These are phyloP conservation scores for Penicillium olsonii DNA, from an alignment of 2,329 filamentous ascomycete species.

Conservation along the genomic window DNA sequence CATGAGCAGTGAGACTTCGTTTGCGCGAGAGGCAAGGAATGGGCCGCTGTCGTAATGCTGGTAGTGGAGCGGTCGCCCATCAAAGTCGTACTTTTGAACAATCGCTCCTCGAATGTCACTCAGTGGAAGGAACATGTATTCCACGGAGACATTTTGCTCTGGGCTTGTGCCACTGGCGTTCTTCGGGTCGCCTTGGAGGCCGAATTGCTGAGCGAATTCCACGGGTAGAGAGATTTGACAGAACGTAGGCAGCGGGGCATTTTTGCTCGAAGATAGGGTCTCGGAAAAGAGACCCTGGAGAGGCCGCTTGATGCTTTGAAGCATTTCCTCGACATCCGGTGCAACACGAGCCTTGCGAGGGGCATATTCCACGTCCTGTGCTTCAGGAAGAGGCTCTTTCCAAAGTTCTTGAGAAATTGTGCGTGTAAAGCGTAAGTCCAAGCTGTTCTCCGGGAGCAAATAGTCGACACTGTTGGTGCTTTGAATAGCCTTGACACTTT, in stretches of 20 bases:
- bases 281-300: constrained; percentile 11
- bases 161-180: not conserved
- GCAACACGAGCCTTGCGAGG: constrained; percentile 5
- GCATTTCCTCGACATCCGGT: constrained; percentile 9
- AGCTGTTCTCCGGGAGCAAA: constrained; percentile 39
- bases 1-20: constrained; percentile 36
- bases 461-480: constrained; percentile 38
- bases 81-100: constrained; percentile 35
- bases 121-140: constrained; percentile 40
- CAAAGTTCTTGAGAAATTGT: constrained; percentile 34
- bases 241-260: constrained; percentile 32
- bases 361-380: constrained; percentile 32
- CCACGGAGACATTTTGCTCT: constrained; percentile 22
- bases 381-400: constrained; percentile 1
- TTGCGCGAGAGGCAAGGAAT: constrained; percentile 29
- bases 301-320: constrained; percentile 24
- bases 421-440: constrained; percentile 43
- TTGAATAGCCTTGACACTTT: constrained; percentile 32
- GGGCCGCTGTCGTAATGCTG: constrained; percentile 35
- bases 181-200: not conserved
- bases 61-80: constrained; percentile 34
- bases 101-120: constrained; percentile 30
- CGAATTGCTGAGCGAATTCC: not conserved
- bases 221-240: constrained; percentile 33
- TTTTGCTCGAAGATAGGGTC: not conserved